Percentiles rank a stretch among this genome's conserved stretches.
These are phyloP conservation scores for Westerdykella ornata DNA, from an alignment of 2,329 filamentous ascomycete species.

Conservation along the genomic window DNA sequence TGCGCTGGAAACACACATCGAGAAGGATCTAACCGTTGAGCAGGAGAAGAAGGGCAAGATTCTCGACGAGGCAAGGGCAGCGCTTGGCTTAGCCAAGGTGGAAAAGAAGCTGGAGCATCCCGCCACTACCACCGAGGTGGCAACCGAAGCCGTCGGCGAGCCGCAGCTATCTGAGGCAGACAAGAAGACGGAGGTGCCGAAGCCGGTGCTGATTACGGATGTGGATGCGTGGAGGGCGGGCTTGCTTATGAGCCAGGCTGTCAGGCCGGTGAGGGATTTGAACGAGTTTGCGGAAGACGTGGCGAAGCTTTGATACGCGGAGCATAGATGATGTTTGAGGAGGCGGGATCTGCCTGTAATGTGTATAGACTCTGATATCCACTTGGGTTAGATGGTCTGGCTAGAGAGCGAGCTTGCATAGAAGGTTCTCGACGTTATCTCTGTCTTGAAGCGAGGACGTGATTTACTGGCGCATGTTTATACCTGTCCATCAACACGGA, in stretches of 20 bases:
- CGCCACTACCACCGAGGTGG: conserved; percentile 40
- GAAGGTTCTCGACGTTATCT: no score
- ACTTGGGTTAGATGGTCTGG: no score
- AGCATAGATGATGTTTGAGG: background rate
- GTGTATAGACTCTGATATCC: no score
- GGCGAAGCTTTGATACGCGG: conserved; percentile 70
- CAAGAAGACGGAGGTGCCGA: conserved; percentile 17
- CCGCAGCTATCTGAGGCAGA: conserved; percentile 4
- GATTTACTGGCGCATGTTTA: no score
- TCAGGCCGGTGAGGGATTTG: conserved; percentile 66
- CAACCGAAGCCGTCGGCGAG: conserved; percentile 36
- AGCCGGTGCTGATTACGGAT: conserved; percentile 62
- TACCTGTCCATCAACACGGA: no score
- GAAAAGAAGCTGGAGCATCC: conserved; percentile 12
- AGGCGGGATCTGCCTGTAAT: no score
- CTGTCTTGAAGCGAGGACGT: no score
- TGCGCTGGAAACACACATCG: conserved; percentile 46
- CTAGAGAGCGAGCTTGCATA: no score
- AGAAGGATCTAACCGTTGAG: conserved; percentile 40
- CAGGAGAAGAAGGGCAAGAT: conserved; percentile 46
- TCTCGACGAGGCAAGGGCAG: conserved; percentile 45
- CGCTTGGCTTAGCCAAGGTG: conserved; percentile 38
- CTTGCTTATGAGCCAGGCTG: conserved; percentile 64
- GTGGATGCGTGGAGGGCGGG: conserved; percentile 74
- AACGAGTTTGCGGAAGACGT: conserved; percentile 81